Base-by-base conservation (phyloP, 441 rosid species). In the Eruca vesicaria region DNA sequence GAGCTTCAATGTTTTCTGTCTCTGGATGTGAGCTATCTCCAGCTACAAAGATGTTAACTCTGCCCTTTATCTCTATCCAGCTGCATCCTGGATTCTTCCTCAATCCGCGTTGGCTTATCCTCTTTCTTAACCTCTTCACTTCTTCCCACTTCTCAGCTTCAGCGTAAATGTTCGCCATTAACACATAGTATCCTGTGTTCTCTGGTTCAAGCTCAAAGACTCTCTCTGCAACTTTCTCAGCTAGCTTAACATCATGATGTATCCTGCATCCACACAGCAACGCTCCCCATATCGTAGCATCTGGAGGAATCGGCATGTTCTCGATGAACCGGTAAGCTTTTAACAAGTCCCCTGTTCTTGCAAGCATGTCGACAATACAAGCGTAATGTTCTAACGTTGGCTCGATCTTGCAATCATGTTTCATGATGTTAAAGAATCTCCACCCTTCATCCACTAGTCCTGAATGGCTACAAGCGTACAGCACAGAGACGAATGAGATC, bases 111-210 rank as follows among this genome's bases (percentile, higher is more conserved):
- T 19, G 63, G 2, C 87, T 76, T 48, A 87, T 88, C 69, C 73
- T 80, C 81, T 75, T 77, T 73, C 90, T 83, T 79, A 89, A 14
- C 74, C 68, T 79, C 23, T 83, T 87, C 71, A 81, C 90, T 74
- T 89, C 81, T 76, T 89, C 90, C 97, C 97, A 87, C 66, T 86
- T 87, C 77, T 89, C 93, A 36, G 92, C 90, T 81, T 87, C 97
- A 0, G 93, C 86, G 8, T 90, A 90, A 48, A 90, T 84, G 70
- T 78, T 90, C n/a, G 93, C 86, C 75, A 89, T 73, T 6, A 92
- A 88, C 3, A 89, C 86, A 67, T 90, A 89, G 29, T 86, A 88
- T 0, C 91, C 86, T 3, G 92, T 84, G 79, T 90, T 87, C 60
- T 88, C 90, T 0, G 93, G 94, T 73, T 92, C 96, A 16, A 90